Percentiles rank a stretch among this genome's conserved stretches.
These are phyloP conservation scores for Mikania micrantha DNA, from an alignment of 129 eudicot genomes.

Conservation along the genomic window DNA sequence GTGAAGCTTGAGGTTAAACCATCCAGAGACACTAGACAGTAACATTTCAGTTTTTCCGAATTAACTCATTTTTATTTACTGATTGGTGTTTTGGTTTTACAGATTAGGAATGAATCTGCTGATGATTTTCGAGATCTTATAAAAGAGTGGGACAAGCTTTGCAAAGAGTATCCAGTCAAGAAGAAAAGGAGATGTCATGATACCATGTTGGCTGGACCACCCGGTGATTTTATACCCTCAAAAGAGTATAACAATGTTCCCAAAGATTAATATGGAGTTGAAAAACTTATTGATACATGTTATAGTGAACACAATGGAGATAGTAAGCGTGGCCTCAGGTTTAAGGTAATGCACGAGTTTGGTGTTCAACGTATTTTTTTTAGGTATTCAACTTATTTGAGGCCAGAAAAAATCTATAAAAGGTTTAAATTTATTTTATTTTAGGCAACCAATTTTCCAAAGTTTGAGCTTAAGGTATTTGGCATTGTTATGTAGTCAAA, in stretches of 20 bases:
- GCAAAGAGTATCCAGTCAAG: slow-evolving; percentile 28
- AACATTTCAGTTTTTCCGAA: slow-evolving; percentile 3
- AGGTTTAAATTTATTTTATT: too few species aligned
- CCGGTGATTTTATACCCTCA: slow-evolving; percentile 20
- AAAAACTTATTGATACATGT: slow-evolving; percentile 39
- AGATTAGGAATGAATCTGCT: slow-evolving; percentile 66
- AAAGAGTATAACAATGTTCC: slow-evolving; percentile 14
- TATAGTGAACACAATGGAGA: slow-evolving; percentile 35
- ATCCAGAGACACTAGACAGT: slow-evolving; percentile 62
- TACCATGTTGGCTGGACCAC: slow-evolving; percentile 15
- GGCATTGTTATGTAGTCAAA: background rate
- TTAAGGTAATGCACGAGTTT: slow-evolving; percentile 25
- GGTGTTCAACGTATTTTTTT: background rate
- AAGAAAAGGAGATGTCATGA: slow-evolving; percentile 13
- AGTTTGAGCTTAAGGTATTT: too few species aligned
- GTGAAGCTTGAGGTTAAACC: slow-evolving; percentile 64
- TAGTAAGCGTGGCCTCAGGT: slow-evolving; percentile 31
- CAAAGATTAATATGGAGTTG: slow-evolving; percentile 55
- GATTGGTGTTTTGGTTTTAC: slow-evolving; percentile 13
- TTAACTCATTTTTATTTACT: background rate
- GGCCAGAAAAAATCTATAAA: too few species aligned
- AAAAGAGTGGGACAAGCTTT: slow-evolving; percentile 66
- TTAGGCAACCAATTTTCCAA: too few species aligned
- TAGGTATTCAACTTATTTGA: background rate
- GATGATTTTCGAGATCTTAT: slow-evolving; percentile 50